A percentile compares a stretch with the other conserved stretches of the same genome.
phyloP scores from a whole-genome alignment of 352 stramenopile genomes.

The Phytophthora rubi region DNA sequence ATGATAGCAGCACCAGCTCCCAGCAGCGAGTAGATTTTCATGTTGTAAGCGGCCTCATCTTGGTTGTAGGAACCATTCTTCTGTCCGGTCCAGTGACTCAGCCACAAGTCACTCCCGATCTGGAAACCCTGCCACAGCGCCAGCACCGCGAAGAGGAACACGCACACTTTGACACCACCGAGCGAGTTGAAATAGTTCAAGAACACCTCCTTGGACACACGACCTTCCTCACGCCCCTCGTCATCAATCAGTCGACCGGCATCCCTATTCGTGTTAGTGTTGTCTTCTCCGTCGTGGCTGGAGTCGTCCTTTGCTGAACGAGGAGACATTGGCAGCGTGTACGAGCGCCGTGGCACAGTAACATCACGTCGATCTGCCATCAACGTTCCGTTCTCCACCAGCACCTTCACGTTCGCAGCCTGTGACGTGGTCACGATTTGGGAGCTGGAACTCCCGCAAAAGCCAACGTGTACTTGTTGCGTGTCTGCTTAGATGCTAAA shows the following conservation, averaged over 20 bases:
- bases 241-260: conserved; percentile 41
- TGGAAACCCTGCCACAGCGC: conserved; percentile 44
- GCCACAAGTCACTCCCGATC: conserved; percentile 43
- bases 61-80: conserved; percentile 30
- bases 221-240: conserved; percentile 48
- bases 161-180: conserved; percentile 35
- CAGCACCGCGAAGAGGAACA: conserved; percentile 26
- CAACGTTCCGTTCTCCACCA: conserved; percentile 31
- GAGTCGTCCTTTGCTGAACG: neutral
- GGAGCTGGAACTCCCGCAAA: too few species aligned
- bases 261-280: conserved; percentile 1
- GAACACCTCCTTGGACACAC: conserved; percentile 53
- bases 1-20: conserved; percentile 36
- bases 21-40: conserved; percentile 43
- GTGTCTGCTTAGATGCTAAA: too few species aligned
- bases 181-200: conserved; percentile 47
- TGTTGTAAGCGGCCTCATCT: conserved; percentile 28
- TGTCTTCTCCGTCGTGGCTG: neutral
- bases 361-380: conserved; percentile 21
- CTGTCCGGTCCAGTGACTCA: conserved; percentile 46
- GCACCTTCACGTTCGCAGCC: conserved; percentile 35
- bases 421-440: too few species aligned
- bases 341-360: conserved; percentile 7
- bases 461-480: too few species aligned
- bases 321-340: conserved; percentile 12